Evolutionary conservation across 306 rosid species (phyloP), one percentile per base, ranked within the genome.

Genomic region (Vigna radiata): DNA sequence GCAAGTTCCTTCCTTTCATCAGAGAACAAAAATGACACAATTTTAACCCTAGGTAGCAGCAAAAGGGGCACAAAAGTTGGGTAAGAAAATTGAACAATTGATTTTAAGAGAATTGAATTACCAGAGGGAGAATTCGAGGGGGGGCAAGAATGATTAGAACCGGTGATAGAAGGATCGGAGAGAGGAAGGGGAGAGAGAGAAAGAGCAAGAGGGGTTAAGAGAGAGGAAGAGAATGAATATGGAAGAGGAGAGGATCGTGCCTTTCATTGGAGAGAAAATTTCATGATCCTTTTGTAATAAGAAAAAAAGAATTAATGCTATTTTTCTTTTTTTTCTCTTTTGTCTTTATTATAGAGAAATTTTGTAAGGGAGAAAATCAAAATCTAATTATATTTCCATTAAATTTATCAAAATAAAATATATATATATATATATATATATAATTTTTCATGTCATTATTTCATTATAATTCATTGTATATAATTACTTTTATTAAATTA

Each of bases 241-340:
- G 84, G 66, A 60, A 68, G 73, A 80, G 72, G 73, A 80, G 87
- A 86, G 79, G 79, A 73, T 82, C 62, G 83, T 80, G 78, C 49
- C 63, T 86, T 79, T 83, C 72, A 71, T 76, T 75, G 75, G 81
- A 83, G 85, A 86, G 78, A 58, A 80, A 72, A 3, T 76, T 72
- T 76, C 65, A 53, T 70, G 58, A 41, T 41, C 52, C 50, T 70
- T 63, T 41, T 68, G 39, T 37, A 77, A 68, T 29, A 44, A 21
- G 18, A 41, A 39, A 43, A 67, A 29, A 36, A 16, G 2, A 5
- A 0, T 19, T 66, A 43, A 44, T 43, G 17, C 10, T 19, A 11
- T 53, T 70, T 15, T 49, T 69, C 0, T 5, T n/a, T 7, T 8
- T 8, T 41, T n/a, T n/a, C 6, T 29, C 31, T 72, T 37, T 18